These are phyloP conservation scores for Aspergillus sclerotioniger DNA, from an alignment of 495 filamentous ascomycete genomes.

Conservation along the genomic window DNA sequence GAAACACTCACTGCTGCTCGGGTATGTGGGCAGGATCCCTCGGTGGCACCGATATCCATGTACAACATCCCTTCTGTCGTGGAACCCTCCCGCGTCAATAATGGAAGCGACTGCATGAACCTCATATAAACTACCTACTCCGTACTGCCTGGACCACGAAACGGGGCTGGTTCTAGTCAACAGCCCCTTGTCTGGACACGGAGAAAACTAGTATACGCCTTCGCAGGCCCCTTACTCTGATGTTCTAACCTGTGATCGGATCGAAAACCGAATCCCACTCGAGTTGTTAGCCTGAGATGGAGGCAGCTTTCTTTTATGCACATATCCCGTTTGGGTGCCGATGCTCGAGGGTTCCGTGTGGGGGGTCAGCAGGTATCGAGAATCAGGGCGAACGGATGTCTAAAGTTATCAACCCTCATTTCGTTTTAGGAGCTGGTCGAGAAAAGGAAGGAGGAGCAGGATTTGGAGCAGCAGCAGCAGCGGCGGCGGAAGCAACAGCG, in stretches of 20 bases:
- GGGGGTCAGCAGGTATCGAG: slow-evolving; percentile 20
- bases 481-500: background rate
- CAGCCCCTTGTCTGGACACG: background rate
- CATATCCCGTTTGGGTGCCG: slow-evolving; percentile 15
- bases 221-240: background rate
- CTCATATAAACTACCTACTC: background rate
- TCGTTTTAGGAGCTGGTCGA: background rate
- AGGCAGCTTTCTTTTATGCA: slow-evolving; percentile 15
- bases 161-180: background rate
- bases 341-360: slow-evolving; percentile 6
- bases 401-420: background rate
- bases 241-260: slow-evolving; percentile 18
- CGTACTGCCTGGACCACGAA: background rate
- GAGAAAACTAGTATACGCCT: background rate
- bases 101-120: background rate
- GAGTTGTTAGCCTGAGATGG: background rate
- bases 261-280: slow-evolving; percentile 4
- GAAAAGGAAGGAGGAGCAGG: background rate
- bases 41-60: background rate
- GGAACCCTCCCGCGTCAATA: slow-evolving; percentile 1
- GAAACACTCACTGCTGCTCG: background rate
- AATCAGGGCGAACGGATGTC: slow-evolving; percentile 2
- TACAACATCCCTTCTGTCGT: background rate
- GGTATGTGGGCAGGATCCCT: background rate
- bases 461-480: background rate